Evolutionary conservation across 257 asterid species (phyloP), one percentile per base, ranked within the genome.

Genomic region (Solanum medicagineum): DNA sequence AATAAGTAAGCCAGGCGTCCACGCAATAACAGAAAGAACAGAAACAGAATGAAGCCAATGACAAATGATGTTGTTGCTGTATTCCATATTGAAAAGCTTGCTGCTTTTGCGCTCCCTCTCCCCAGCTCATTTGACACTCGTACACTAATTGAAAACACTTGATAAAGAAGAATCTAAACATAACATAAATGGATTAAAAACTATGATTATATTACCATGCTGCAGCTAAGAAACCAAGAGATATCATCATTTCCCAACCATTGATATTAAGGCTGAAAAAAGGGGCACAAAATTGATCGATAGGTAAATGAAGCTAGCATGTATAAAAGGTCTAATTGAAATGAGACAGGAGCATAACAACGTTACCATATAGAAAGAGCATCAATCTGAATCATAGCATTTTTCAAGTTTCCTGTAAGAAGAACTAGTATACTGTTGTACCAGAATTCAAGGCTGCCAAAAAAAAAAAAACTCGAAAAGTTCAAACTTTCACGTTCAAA

Each of bases 331-430:
- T 47, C 1, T 24, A 75, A 53, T 15, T 55, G 3, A 51, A 77
- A 9, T 53, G 16, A 5, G 24, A 9, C 66, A 84, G 49, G 3
- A 19, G 42, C 65, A 36, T 59, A 59, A 80, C 24, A 62, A 51
- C 42, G 11, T 17, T 92, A 93, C 98, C 98, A 94, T 65, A 94
- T 92, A 15, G 97, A 86, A 83, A 94, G 95, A 63, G 97, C 96
- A 84, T 90, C 91, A 74, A 93, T 87, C 85, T 86, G 97, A 55
- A 93, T 92, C 93, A 88, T 91, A 0, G 94, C 95, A 68, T 94
- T 91, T 81, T 87, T 85, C 86, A 94, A 60, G 73, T 93, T 92
- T 75, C 98, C 95, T 0, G 97, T 91, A 79, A 92, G 90, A 59
- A 94, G 95, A 85, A 94, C 83, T 81, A 93, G 87, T 85, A 92